Evolutionary conservation across 2,329 filamentous ascomycete species (phyloP).

Genomic region (Coleophoma crateriformis): DNA sequence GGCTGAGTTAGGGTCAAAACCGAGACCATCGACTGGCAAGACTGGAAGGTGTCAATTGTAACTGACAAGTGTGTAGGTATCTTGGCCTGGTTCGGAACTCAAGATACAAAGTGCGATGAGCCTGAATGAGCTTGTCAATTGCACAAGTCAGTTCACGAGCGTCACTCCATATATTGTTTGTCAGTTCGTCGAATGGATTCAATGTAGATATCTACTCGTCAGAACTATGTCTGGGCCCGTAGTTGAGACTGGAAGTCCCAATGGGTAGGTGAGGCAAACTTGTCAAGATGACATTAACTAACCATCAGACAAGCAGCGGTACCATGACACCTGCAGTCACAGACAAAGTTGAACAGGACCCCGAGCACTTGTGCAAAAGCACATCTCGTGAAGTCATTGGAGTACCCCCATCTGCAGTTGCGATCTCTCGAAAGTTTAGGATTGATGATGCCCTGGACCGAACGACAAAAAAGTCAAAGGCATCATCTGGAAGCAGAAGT

Average conservation of each 20-base stretch:
- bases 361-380: constrained; percentile 20
- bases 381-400: constrained; percentile 15
- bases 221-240: constrained; percentile 1
- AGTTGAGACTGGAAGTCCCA: too few species aligned
- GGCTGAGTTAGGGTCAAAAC: too few species aligned
- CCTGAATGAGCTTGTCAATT: constrained; percentile 82
- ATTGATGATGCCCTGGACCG: constrained; percentile 1
- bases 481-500: too few species aligned
- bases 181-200: constrained; percentile 75
- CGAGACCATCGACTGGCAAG: too few species aligned
- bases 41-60: not conserved
- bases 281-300: too few species aligned
- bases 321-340: constrained; percentile 6
- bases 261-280: too few species aligned
- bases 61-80: constrained; percentile 9
- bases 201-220: constrained; percentile 82
- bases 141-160: constrained; percentile 54
- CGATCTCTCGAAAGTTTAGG: constrained; percentile 21
- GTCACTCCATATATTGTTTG: constrained; percentile 64
- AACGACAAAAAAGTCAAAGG: not conserved
- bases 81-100: constrained; percentile 67
- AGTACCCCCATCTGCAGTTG: constrained; percentile 21
- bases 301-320: not conserved
- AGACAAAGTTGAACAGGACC: constrained; percentile 28
- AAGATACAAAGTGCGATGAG: constrained; percentile 56